phyloP scores from a whole-genome alignment of 2,329 filamentous ascomycete species.

The Arthrobotrys conoides region DNA sequence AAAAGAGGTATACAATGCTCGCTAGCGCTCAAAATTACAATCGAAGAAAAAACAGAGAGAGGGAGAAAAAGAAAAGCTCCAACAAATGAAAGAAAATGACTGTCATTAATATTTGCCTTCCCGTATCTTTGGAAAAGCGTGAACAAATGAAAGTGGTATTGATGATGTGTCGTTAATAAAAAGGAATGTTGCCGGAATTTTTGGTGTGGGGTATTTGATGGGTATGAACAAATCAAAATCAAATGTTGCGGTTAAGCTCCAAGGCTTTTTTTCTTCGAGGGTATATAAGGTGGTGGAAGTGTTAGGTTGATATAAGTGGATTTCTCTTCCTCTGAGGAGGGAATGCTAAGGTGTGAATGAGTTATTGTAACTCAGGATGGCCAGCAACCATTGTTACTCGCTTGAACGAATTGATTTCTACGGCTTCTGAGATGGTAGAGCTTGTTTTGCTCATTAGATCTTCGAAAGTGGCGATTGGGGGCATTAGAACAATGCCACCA shows the following conservation, averaged over 20 bases:
- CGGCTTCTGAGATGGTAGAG: slow-evolving; percentile 48
- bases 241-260: slow-evolving; percentile 1
- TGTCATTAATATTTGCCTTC: slow-evolving; percentile 34
- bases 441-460: slow-evolving; percentile 55
- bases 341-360: background rate
- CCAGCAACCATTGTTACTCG: slow-evolving; percentile 60
- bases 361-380: slow-evolving; percentile 54
- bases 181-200: background rate
- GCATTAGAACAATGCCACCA: slow-evolving; percentile 15
- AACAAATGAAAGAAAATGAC: slow-evolving; percentile 32
- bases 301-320: background rate
- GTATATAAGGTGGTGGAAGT: slow-evolving; percentile 19
- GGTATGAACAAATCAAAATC: background rate
- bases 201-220: slow-evolving; percentile 5
- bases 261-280: background rate
- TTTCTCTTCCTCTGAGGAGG: background rate
- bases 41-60: background rate
- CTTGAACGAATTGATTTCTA: slow-evolving; percentile 49
- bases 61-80: background rate
- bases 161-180: slow-evolving; percentile 15
- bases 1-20: slow-evolving; percentile 47
- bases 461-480: slow-evolving; percentile 54
- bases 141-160: slow-evolving; percentile 21
- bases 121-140: background rate
- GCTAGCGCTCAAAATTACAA: slow-evolving; percentile 38